Evolutionary conservation across 2,329 filamentous ascomycete species (phyloP).

Genomic region (Pyricularia sp.): DNA sequence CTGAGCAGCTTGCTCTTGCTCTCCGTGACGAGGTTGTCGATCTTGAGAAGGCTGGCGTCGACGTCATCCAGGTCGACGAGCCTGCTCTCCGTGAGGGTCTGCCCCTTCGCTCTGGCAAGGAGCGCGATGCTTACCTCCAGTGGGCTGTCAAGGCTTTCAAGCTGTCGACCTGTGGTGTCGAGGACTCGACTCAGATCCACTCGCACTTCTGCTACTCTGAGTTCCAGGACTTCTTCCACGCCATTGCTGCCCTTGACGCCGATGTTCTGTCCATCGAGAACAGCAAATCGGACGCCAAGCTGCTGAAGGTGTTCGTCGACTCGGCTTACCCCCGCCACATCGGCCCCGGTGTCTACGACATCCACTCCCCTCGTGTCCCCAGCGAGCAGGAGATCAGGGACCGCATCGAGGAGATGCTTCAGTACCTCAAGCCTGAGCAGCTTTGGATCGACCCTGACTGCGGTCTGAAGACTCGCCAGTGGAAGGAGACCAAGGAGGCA

Average conservation of each 20-base stretch:
- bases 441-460: slow-evolving; percentile 99
- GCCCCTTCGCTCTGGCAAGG: slow-evolving; percentile 81
- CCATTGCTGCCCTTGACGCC: slow-evolving; percentile 92
- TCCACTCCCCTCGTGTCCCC: slow-evolving; percentile 96
- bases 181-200: slow-evolving; percentile 97
- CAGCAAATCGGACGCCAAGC: slow-evolving; percentile 99
- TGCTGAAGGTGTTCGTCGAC: slow-evolving; percentile 96
- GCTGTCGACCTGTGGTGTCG: slow-evolving; percentile 81
- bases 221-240: slow-evolving; percentile 99
- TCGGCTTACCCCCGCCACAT: slow-evolving; percentile 97
- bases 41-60: slow-evolving; percentile 91
- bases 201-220: slow-evolving; percentile 99
- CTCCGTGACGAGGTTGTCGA: slow-evolving; percentile 98
- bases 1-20: slow-evolving; percentile 94
- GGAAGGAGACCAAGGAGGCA: slow-evolving; percentile 96
- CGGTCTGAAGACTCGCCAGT: slow-evolving; percentile 97
- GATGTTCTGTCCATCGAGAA: slow-evolving; percentile 99
- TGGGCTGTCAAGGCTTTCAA: slow-evolving; percentile 99
- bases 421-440: slow-evolving; percentile 94
- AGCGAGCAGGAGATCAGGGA: slow-evolving; percentile 97
- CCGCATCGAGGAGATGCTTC: slow-evolving; percentile 94
- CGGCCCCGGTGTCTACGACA: slow-evolving; percentile 98
- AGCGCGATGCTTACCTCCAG: slow-evolving; percentile 90
- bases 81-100: slow-evolving; percentile 98
- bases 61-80: slow-evolving; percentile 98